A percentile compares a stretch with the other conserved stretches of the same genome.
phyloP scores from a whole-genome alignment of 768 basidiomycete species.

The Leccinum ochraceum region DNA sequence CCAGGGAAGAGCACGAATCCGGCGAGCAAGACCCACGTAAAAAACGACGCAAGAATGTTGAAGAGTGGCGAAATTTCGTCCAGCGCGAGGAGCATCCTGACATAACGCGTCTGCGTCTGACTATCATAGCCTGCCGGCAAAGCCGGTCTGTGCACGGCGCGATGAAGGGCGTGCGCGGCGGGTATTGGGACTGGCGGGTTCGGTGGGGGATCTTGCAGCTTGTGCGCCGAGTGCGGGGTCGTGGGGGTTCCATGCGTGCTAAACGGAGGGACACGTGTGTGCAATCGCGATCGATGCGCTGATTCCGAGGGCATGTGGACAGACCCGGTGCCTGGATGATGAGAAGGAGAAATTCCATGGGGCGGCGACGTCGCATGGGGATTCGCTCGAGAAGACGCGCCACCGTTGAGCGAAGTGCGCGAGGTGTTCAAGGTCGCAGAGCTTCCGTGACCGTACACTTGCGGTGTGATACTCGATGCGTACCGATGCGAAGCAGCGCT shows the following conservation, averaged over 20 bases:
- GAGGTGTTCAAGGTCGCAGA: constrained; percentile 23
- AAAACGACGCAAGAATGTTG: constrained; percentile 56
- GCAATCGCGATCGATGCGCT: constrained; percentile 22
- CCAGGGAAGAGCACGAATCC: constrained; percentile 65
- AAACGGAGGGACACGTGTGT: constrained; percentile 11
- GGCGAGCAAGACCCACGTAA: constrained; percentile 62
- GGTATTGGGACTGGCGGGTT: neutral
- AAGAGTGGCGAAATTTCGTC: constrained; percentile 53
- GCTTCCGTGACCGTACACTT: constrained; percentile 28
- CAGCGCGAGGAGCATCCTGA: constrained; percentile 62
- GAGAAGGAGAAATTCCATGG: constrained; percentile 4
- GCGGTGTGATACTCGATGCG: constrained; percentile 27
- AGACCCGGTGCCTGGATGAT: constrained; percentile 7
- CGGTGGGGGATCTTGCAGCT: constrained; percentile 3
- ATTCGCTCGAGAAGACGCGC: constrained; percentile 11
- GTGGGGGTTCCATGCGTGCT: constrained; percentile 1
- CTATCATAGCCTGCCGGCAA: constrained; percentile 26
- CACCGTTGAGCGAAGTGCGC: constrained; percentile 23
- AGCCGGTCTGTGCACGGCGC: constrained; percentile 21
- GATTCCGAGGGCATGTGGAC: constrained; percentile 11
- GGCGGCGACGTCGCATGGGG: constrained; percentile 15
- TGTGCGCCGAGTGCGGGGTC: neutral
- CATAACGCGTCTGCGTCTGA: constrained; percentile 46
- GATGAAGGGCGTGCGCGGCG: constrained; percentile 21
- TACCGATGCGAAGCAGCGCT: constrained; percentile 35